Percentiles rank a stretch among this genome's conserved stretches.
Conservation (phyloP, 441 rosid genomes). For the Adansonia madagascariensis region DNA sequence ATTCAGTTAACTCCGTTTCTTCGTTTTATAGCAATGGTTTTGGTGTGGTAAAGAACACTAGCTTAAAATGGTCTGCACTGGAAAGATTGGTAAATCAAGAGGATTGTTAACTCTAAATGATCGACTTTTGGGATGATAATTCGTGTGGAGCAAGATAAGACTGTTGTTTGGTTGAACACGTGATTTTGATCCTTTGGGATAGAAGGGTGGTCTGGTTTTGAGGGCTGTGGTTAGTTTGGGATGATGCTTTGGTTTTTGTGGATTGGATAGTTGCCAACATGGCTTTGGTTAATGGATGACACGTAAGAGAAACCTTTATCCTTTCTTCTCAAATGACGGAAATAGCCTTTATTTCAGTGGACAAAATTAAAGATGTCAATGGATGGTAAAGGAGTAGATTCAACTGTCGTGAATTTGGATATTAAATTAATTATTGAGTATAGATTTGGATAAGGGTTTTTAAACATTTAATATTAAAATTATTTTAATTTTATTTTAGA, state of each 20-base stretch:
- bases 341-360: conserved; percentile 26
- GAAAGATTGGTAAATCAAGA: neutral
- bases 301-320: conserved; percentile 44
- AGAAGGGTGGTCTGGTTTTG: neutral
- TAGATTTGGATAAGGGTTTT: neutral
- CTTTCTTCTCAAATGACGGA: conserved; percentile 33
- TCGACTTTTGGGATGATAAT: neutral
- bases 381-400: neutral
- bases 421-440: no score
- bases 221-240: conserved; percentile 24
- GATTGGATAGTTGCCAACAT: conserved; percentile 39
- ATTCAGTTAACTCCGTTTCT: conserved; percentile 22
- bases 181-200: conserved; percentile 27
- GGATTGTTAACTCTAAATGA: conserved; percentile 8
- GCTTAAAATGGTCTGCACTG: neutral
- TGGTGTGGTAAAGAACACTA: conserved; percentile 6
- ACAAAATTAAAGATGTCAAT: neutral
- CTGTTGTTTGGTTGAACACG: neutral
- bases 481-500: no score
- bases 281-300: conserved; percentile 30
- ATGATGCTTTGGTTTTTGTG: conserved; percentile 32
- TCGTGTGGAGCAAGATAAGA: conserved; percentile 8
- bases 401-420: neutral
- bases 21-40: neutral
- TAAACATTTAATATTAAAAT: no score